A percentile compares a stretch with the other conserved stretches of the same genome.
These are phyloP conservation scores for Yamadazyma pseudoaaseri DNA, from an alignment of 1,139 yeast species.

Conservation along the genomic window DNA sequence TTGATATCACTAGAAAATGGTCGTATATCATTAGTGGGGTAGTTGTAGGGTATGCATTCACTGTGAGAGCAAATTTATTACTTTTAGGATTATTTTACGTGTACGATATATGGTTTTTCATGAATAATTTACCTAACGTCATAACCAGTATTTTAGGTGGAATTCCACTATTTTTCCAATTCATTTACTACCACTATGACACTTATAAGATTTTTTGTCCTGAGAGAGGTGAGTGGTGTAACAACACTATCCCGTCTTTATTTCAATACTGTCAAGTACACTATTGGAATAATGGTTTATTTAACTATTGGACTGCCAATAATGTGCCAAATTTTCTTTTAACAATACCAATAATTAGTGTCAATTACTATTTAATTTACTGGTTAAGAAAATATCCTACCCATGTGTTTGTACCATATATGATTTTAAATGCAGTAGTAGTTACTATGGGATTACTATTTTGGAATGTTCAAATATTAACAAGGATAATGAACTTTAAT, in stretches of 20 bases:
- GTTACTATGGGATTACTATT: conserved; percentile 53
- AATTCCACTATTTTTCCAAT: conserved; percentile 42
- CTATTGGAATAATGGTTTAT: conserved; percentile 85
- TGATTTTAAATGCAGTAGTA: conserved; percentile 40
- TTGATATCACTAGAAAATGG: conserved; percentile 6
- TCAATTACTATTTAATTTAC: conserved; percentile 30
- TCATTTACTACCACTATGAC: conserved; percentile 45
- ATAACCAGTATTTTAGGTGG: conserved; percentile 48
- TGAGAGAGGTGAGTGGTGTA: conserved; percentile 79
- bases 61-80: conserved; percentile 74
- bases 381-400: conserved; percentile 40
- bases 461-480: conserved; percentile 86
- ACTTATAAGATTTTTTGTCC: conserved; percentile 69
- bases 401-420: conserved; percentile 27
- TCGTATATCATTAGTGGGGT: conserved; percentile 56
- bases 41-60: conserved; percentile 54
- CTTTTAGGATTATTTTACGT: conserved; percentile 69
- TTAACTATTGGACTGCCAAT: conserved; percentile 76
- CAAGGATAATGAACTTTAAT: conserved; percentile 71
- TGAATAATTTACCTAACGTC: neutral
- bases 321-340: conserved; percentile 84
- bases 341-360: conserved; percentile 62
- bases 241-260: conserved; percentile 52
- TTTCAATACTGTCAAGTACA: conserved; percentile 72
- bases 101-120: conserved; percentile 47